phyloP scores from a whole-genome alignment of 2,329 filamentous ascomycete species.

The Beauveria rudraprayagi region DNA sequence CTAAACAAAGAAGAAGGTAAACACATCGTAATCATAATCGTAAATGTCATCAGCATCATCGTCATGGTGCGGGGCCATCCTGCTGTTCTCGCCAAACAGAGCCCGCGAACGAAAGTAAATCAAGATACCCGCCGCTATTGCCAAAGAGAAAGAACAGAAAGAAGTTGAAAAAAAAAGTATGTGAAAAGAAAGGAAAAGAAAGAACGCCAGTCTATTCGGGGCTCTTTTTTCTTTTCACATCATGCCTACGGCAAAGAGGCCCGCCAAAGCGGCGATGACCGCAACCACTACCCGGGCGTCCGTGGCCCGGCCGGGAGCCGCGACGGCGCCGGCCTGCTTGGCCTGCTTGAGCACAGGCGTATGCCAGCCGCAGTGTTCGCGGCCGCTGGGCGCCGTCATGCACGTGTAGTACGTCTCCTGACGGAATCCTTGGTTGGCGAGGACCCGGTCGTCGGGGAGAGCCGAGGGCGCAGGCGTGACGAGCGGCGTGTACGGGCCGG shows the following conservation, averaged over 20 bases:
- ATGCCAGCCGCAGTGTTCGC: conserved; percentile 29
- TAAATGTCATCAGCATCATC: neutral
- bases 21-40: neutral
- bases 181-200: no score
- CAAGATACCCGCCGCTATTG: neutral
- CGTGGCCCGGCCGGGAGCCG: conserved; percentile 9
- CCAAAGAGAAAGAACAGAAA: neutral
- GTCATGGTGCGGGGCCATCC: neutral
- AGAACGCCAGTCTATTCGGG: no score
- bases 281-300: conserved; percentile 17
- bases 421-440: conserved; percentile 23
- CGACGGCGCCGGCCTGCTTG: conserved; percentile 11
- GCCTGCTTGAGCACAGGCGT: conserved; percentile 23
- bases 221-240: conserved; percentile 12
- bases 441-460: conserved; percentile 22
- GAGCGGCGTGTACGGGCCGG: conserved; percentile 19
- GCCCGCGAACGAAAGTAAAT: neutral
- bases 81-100: neutral
- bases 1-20: neutral
- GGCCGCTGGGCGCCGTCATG: conserved; percentile 19
- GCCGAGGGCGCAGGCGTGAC: conserved; percentile 26
- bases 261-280: conserved; percentile 17
- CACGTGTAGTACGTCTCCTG: conserved; percentile 29
- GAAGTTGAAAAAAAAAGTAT: neutral
- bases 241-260: conserved; percentile 19